phyloP scores from a whole-genome alignment of 2,329 filamentous ascomycete species.

The Fusarium sarcochroum region DNA sequence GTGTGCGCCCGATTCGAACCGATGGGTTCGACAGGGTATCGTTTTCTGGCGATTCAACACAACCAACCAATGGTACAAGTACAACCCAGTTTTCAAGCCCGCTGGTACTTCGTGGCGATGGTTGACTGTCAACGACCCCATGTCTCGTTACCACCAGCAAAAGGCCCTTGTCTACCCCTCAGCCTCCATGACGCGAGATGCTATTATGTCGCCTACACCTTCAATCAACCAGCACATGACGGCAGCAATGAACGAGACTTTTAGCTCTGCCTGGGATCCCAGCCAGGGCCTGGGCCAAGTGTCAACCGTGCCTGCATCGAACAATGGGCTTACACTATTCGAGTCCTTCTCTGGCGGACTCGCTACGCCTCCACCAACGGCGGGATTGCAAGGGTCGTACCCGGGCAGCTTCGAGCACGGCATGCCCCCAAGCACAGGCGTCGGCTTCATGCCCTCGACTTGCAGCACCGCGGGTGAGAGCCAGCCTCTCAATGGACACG shows the following conservation, averaged over 20 bases:
- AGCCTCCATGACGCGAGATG: constrained; percentile 55
- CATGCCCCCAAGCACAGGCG: constrained; percentile 49
- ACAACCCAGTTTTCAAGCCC: constrained; percentile 63
- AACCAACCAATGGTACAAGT: constrained; percentile 66
- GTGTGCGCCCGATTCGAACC: constrained; percentile 59
- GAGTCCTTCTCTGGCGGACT: constrained; percentile 68
- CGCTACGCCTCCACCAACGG: constrained; percentile 70
- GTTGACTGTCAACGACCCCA: constrained; percentile 71
- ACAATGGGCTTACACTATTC: constrained; percentile 58
- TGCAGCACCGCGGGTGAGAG: constrained; percentile 48
- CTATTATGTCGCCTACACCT: constrained; percentile 68
- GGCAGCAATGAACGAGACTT: constrained; percentile 71
- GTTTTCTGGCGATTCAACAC: constrained; percentile 74
- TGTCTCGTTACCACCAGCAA: constrained; percentile 71
- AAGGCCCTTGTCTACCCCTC: constrained; percentile 58
- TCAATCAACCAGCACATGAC: constrained; percentile 65
- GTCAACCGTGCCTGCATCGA: constrained; percentile 52
- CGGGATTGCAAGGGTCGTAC: constrained; percentile 64
- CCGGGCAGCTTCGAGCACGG: constrained; percentile 61
- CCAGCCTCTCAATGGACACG: constrained; percentile 44
- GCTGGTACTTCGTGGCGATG: constrained; percentile 73
- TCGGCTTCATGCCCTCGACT: constrained; percentile 51
- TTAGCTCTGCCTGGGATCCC: constrained; percentile 64
- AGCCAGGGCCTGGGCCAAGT: constrained; percentile 52
- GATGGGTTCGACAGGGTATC: constrained; percentile 71